Evolutionary conservation across 164 flowering plant species (phyloP).

Genomic region (Santalum album): DNA sequence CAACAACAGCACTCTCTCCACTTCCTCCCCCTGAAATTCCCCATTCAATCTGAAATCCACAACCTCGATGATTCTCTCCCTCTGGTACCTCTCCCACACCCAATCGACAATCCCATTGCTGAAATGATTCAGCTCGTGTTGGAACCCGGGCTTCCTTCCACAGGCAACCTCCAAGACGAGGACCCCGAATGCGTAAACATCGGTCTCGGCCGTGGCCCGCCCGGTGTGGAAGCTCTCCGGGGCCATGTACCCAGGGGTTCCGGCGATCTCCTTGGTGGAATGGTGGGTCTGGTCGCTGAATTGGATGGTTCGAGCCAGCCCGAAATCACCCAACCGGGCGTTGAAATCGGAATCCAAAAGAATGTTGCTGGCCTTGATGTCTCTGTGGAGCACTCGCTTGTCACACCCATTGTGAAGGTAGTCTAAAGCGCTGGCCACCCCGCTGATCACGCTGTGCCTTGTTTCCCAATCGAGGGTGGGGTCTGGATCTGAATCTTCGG

Average conservation of each 20-base stretch:
- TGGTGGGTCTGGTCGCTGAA: conserved; percentile 23
- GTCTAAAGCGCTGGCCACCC: conserved; percentile 36
- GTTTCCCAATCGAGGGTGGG: conserved; percentile 31
- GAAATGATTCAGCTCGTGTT: conserved; percentile 7
- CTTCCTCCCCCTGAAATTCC: conserved; percentile 18
- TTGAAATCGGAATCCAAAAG: conserved; percentile 33
- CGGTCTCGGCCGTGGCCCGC: conserved; percentile 30
- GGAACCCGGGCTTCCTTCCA: conserved; percentile 29
- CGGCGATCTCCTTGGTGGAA: conserved; percentile 32
- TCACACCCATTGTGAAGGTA: conserved; percentile 41
- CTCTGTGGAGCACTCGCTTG: conserved; percentile 35
- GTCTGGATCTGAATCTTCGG: not conserved
- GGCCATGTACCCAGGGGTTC: conserved; percentile 47
- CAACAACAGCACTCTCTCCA: conserved; percentile 20
- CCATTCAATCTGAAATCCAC: conserved; percentile 26
- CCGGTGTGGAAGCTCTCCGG: conserved; percentile 33
- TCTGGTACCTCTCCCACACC: conserved; percentile 31
- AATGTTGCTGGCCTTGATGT: conserved; percentile 41
- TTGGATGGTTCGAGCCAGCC: conserved; percentile 31
- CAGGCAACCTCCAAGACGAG: conserved; percentile 32
- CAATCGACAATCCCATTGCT: conserved; percentile 23
- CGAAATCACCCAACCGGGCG: conserved; percentile 40
- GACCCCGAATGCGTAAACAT: conserved; percentile 34
- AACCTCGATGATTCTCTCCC: conserved; percentile 16
- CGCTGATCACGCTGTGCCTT: conserved; percentile 32